Base-by-base conservation (phyloP, 805 yeast species). In the Nakazawaea wyomingensis region DNA sequence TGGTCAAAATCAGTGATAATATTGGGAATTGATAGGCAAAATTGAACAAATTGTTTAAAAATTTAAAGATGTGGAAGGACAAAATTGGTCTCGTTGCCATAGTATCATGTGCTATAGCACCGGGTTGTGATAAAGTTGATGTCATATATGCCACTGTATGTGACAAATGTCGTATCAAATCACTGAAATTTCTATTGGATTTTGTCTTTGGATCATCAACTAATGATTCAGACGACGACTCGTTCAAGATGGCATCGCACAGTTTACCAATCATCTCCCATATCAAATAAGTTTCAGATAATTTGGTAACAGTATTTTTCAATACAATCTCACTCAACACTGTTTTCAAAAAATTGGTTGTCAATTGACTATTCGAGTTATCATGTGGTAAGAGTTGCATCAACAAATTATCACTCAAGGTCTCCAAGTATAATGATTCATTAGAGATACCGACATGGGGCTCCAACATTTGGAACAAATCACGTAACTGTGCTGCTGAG, bases 241-340 rank as follows among this genome's bases (percentile, higher is more conserved):
- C 8, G 26, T 11, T n/a, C n/a, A 36, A 16, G 7, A 41, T 7
- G 13, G 24, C 3, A 17, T 38, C 47, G 34, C 43, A 44, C 37
- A 21, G 57, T 59, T 20, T 35, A 17, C 44, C 48, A 5, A 70
- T 50, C 4, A 76, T 55, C 24, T 69, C 74, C 65, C 78, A 71
- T 2, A 76, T 49, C 55, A 72, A 67, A 58, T 72, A 76, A n/a
- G 76, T 76, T 43, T 76, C 77, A 8, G 71, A 60, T 13, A 76
- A 45, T 49, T 72, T 72, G 5, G 67, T 71, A 4, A 72, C 53
- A 1, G 67, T 49, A 44, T 66, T 73, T 33, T 56, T 56, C 33
- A 77, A 42, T 0, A 70, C 60, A 34, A 74, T 49, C 35, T 74
- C 78, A 19, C 66, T 61, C 11, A 74, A 32, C 4, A 77, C 44